A percentile compares a stretch with the other conserved stretches of the same genome.
These are phyloP conservation scores for Apium graveolens DNA, from an alignment of 129 eudicot species.

Conservation along the genomic window DNA sequence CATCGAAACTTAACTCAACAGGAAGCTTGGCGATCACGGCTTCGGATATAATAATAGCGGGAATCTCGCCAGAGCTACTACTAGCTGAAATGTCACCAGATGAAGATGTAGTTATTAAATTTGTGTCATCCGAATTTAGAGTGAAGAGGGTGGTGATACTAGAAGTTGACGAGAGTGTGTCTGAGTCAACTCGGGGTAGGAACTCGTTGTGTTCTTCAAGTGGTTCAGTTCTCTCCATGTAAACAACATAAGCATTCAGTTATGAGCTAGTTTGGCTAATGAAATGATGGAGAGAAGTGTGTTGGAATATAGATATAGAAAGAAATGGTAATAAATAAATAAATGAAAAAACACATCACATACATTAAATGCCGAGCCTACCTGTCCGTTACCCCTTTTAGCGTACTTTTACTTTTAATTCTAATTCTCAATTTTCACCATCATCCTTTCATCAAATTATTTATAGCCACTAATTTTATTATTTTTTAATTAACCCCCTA, in stretches of 20 bases:
- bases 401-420: not conserved
- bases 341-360: not conserved
- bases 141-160: not conserved
- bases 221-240: constrained; percentile 9
- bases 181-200: constrained; percentile 18
- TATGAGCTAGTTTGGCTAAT: not conserved
- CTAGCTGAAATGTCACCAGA: constrained; percentile 27
- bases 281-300: not conserved
- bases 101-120: not conserved
- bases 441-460: too few relatives aligned
- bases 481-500: too few relatives aligned
- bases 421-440: too few relatives aligned
- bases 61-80: constrained; percentile 48
- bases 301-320: constrained; percentile 1
- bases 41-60: constrained; percentile 18
- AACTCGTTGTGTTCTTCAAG: constrained; percentile 19
- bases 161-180: constrained; percentile 14
- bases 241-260: constrained; percentile 9
- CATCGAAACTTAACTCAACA: not conserved
- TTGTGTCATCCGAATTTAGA: not conserved
- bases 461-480: too few relatives aligned
- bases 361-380: not conserved
- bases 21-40: constrained; percentile 8
- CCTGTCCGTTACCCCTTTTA: not conserved
- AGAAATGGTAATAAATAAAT: not conserved